A percentile compares a stretch with the other conserved stretches of the same genome.
These are phyloP conservation scores for Clonostachys chloroleuca DNA, from an alignment of 2,329 filamentous ascomycete species.

Conservation along the genomic window DNA sequence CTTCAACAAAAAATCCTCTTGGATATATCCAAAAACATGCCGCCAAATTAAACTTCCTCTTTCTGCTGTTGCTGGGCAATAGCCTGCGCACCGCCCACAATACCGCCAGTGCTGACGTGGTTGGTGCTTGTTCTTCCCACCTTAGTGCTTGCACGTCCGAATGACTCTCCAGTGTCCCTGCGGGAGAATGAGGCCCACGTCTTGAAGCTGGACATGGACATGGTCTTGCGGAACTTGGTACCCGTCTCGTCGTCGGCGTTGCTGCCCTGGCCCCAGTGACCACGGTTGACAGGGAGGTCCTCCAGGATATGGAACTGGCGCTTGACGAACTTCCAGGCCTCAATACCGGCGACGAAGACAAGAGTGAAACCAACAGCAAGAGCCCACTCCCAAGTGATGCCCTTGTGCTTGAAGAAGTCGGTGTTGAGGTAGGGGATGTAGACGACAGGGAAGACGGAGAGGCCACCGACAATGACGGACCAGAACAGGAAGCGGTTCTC, in stretches of 20 bases:
- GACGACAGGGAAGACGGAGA: slow-evolving; percentile 64
- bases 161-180: slow-evolving; percentile 32
- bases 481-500: slow-evolving; percentile 68
- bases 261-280: slow-evolving; percentile 45
- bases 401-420: slow-evolving; percentile 67
- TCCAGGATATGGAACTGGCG: slow-evolving; percentile 47
- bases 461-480: slow-evolving; percentile 54
- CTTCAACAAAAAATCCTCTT: no score
- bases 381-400: slow-evolving; percentile 73
- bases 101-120: neutral
- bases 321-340: slow-evolving; percentile 70
- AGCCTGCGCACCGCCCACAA: neutral
- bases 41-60: neutral
- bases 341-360: slow-evolving; percentile 63
- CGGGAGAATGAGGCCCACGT: slow-evolving; percentile 37
- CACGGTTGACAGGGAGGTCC: slow-evolving; percentile 43
- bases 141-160: slow-evolving; percentile 3
- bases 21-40: no score
- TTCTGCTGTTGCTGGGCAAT: neutral
- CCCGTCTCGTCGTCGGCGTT: slow-evolving; percentile 28
- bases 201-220: slow-evolving; percentile 48
- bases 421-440: slow-evolving; percentile 70
- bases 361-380: slow-evolving; percentile 60
- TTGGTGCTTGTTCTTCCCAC: neutral
- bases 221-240: slow-evolving; percentile 37